Percentiles rank a stretch among this genome's conserved stretches.
Conservation (phyloP, 2,329 filamentous ascomycete species). For the Clonostachys chloroleuca region DNA sequence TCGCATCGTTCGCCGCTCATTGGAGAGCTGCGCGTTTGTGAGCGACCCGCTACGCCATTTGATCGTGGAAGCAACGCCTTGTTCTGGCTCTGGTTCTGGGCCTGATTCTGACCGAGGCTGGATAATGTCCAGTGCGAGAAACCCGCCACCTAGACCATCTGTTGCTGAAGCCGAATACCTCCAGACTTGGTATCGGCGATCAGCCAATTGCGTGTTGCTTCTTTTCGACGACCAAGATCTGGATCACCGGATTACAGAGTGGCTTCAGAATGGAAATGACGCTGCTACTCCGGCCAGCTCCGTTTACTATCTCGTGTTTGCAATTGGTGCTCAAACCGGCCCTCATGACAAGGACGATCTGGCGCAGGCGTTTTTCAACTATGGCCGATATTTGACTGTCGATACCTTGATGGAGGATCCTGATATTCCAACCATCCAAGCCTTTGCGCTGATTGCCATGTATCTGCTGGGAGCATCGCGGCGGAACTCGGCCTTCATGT, state of each 20-base stretch:
- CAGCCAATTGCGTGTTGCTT: too few relatives aligned
- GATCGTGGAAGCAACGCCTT: conserved; percentile 19
- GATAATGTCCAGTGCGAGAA: too few relatives aligned
- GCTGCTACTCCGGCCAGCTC: too few relatives aligned
- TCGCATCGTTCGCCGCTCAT: conserved; percentile 17
- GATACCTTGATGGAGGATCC: conserved; percentile 27
- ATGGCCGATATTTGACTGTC: conserved; percentile 23
- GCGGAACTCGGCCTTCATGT: conserved; percentile 29
- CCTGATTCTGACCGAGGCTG: too few relatives aligned
- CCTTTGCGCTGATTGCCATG: conserved; percentile 25
- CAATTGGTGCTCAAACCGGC: conserved; percentile 23
- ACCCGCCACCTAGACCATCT: too few relatives aligned
- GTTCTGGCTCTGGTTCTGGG: too few relatives aligned
- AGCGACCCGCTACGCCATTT: conserved; percentile 24
- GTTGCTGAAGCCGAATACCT: too few relatives aligned
- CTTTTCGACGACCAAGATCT: too few relatives aligned
- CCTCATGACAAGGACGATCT: conserved; percentile 20
- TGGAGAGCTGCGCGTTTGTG: conserved; percentile 22
- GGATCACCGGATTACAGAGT: too few relatives aligned
- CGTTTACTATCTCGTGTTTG: conserved; percentile 15
- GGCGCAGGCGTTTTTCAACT: conserved; percentile 24
- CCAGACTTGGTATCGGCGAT: too few relatives aligned
- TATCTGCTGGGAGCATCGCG: conserved; percentile 26
- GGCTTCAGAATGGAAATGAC: too few relatives aligned
- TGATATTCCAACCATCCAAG: conserved; percentile 22